Base-by-base conservation (phyloP, 257 asterid species). In the Penstemon barbatus region DNA sequence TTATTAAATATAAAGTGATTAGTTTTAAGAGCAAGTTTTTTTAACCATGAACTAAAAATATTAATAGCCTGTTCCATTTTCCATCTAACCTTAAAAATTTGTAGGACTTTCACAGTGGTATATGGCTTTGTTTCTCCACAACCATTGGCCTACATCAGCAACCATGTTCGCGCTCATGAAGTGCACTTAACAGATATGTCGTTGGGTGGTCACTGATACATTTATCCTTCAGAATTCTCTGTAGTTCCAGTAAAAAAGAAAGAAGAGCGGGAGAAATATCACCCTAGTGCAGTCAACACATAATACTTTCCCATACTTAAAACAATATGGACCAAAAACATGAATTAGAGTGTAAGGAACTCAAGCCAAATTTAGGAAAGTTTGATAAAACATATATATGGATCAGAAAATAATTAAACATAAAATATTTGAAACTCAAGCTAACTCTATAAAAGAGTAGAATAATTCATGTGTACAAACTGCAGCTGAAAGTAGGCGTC, bases 401-500 rank as follows among this genome's bases (percentile, higher is more conserved):
- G 33, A 25, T 25, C 33, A 25, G 33, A 25, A 25, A 25, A 25
- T 25, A 25, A 25, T 25, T 25, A 25, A 25, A 25, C 33, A 25
- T 25, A 25, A 25, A 25, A 25, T 25, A 25, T 25, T 25, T 25
- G 33, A 25, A 25, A 25, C 33, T 25, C 33, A 25, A 25, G 33
- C 33, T 25, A 25, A 25, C 33, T 50, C 56, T 37, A 38, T 25
- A 42, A 69, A 65, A 60, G 13, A 12, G 42, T 25, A 12, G 33
- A 19, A 54, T 12, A 41, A 56, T 40, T 42, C 43, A 48, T 1
- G 39, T 41, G n/a, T 40, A 53, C 33, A 33, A 54, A 54, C n/a
- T 42, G 49, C 58, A 33, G 44, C 19, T 54, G 40, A 42, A 72
- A 64, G n/a, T 25, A 33, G 64, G 45, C 43, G 50, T 69, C 58